These are phyloP conservation scores for Coleophoma crateriformis DNA, from an alignment of 2,329 filamentous ascomycete species.

Conservation along the genomic window DNA sequence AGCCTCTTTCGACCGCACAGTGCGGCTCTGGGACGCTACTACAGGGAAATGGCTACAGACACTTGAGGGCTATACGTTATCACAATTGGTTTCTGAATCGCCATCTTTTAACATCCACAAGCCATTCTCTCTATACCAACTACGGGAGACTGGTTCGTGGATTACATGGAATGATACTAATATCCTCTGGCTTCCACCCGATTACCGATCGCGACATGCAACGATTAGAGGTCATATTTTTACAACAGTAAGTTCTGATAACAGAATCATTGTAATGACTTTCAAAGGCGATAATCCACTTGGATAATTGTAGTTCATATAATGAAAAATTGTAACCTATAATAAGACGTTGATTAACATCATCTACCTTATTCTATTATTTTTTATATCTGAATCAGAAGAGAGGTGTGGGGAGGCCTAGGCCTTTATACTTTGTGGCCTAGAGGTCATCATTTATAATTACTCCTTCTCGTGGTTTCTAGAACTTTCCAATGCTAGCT, in stretches of 20 bases:
- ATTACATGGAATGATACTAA: not conserved
- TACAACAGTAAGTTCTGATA: not conserved
- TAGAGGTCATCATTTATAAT: too few relatives aligned
- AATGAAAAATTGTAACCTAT: not conserved
- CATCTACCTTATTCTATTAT: not conserved
- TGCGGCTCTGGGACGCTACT: not conserved
- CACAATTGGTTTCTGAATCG: conserved; percentile 3
- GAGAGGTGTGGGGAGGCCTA: not conserved
- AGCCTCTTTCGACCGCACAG: too few relatives aligned
- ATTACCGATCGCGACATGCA: not conserved
- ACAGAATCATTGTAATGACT: not conserved
- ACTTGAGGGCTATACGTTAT: conserved; percentile 15
- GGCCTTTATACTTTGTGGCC: not conserved
- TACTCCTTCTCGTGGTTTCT: too few relatives aligned
- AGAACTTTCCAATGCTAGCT: too few relatives aligned
- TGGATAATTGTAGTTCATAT: not conserved
- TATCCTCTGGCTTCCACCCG: not conserved
- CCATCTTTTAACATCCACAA: conserved; percentile 1
- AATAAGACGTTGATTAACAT: not conserved
- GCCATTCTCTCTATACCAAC: not conserved
- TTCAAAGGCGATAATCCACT: not conserved
- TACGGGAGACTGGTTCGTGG: not conserved
- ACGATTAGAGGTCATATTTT: too few relatives aligned
- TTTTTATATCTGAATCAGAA: not conserved
- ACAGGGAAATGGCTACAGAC: conserved; percentile 7